Percentiles rank a stretch among this genome's conserved stretches.
phyloP scores from a whole-genome alignment of 306 rosid genomes.

The Herpetospermum pedunculosum region DNA sequence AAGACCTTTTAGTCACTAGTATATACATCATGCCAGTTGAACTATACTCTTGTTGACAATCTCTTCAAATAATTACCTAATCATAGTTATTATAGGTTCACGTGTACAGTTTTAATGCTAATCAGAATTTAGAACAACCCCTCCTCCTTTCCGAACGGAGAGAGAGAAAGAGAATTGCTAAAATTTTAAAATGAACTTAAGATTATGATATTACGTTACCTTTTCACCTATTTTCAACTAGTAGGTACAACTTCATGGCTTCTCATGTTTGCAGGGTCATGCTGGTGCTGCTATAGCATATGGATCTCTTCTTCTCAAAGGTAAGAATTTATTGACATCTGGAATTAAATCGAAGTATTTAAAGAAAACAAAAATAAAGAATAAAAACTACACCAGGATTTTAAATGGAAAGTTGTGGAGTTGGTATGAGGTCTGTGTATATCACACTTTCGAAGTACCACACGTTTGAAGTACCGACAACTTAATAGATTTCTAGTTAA shows the following conservation, averaged over 20 bases:
- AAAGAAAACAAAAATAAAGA: background rate
- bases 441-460: background rate
- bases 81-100: background rate
- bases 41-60: no score
- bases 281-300: constrained; percentile 86
- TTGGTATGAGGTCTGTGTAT: no score
- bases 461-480: no score
- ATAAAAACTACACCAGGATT: background rate
- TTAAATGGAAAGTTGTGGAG: background rate
- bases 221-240: background rate
- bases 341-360: background rate
- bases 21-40: no score
- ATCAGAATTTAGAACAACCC: background rate
- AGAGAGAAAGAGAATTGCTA: background rate
- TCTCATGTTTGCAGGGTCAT: constrained; percentile 50
- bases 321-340: constrained; percentile 16
- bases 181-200: no score
- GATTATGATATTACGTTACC: background rate
- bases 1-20: no score
- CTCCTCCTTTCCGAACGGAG: background rate
- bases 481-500: no score
- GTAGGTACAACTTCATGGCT: background rate
- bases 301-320: constrained; percentile 93
- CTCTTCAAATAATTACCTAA: no score
- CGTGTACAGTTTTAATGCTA: background rate